A percentile compares a stretch with the other conserved stretches of the same genome.
Evolutionary conservation across 1,284 basidiomycete genomes (phyloP).

Genomic region (Tranzscheliella williamsii): DNA sequence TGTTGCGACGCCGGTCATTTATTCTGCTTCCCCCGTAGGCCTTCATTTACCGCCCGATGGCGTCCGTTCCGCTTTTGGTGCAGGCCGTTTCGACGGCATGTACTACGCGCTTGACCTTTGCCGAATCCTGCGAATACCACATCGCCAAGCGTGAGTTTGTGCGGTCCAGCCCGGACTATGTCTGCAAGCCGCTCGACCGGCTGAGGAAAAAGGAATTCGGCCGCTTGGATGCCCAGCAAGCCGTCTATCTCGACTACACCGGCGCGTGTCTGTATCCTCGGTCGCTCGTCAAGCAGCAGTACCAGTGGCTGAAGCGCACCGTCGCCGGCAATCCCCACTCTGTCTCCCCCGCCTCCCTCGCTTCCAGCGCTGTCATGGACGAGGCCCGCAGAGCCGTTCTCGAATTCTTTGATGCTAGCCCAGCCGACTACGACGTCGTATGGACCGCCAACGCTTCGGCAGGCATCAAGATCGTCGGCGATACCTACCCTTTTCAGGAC

Average conservation of each 20-base stretch:
- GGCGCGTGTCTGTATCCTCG: slow-evolving; percentile 3
- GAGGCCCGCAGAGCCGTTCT: slow-evolving; percentile 6
- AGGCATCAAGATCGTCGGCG: slow-evolving; percentile 11
- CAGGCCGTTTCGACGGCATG: background rate
- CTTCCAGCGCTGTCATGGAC: background rate
- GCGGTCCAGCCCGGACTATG: slow-evolving; percentile 1
- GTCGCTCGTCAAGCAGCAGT: slow-evolving; percentile 2
- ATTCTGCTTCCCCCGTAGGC: no score
- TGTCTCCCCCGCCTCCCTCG: slow-evolving; percentile 6
- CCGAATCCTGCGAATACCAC: slow-evolving; percentile 6
- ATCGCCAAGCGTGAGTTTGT: slow-evolving; percentile 2
- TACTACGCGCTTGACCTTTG: background rate
- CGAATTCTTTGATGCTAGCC: slow-evolving; percentile 17
- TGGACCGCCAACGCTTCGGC: slow-evolving; percentile 21
- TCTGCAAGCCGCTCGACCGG: background rate
- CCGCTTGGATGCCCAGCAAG: background rate
- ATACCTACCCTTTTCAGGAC: slow-evolving; percentile 7
- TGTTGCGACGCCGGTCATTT: no score
- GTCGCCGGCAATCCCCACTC: slow-evolving; percentile 26
- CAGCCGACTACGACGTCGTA: slow-evolving; percentile 14
- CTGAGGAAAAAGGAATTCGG: slow-evolving; percentile 14
- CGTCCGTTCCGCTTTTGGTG: no score
- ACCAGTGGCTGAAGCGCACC: background rate
- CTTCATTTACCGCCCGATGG: no score
- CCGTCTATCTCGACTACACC: slow-evolving; percentile 27